Evolutionary conservation across 805 yeast genomes (phyloP).

Genomic region (Gaillardinia entomophila): DNA sequence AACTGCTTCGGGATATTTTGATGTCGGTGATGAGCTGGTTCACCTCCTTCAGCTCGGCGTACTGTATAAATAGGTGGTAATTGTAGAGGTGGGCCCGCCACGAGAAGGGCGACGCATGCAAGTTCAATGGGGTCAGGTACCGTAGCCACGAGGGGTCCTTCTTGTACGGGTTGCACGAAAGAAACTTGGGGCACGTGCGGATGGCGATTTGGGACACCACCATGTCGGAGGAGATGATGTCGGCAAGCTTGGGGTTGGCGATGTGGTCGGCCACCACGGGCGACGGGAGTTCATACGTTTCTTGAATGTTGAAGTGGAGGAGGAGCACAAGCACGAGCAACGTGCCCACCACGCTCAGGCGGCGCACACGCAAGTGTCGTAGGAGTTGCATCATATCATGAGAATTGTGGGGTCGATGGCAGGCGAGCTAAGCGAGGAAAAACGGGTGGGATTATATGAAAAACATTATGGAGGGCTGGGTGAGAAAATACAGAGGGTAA

Average conservation of each 20-base stretch:
- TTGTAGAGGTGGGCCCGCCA: not conserved
- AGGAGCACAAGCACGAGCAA: no score
- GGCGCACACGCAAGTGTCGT: no score
- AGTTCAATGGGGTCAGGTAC: not conserved
- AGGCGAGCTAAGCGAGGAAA: no score
- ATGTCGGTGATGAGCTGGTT: not conserved
- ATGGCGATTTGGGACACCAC: not conserved
- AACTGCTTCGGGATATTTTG: not conserved
- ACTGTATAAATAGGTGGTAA: not conserved
- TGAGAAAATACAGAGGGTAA: no score
- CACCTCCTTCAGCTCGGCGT: not conserved
- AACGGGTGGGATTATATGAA: no score
- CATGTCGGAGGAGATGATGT: not conserved
- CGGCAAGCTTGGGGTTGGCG: not conserved
- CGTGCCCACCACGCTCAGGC: no score
- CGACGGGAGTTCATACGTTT: no score
- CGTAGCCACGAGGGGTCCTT: not conserved
- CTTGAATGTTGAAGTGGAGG: no score
- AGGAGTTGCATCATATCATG: no score
- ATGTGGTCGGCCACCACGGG: not conserved
- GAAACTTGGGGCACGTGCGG: not conserved
- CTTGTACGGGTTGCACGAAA: not conserved
- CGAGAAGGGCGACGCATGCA: not conserved
- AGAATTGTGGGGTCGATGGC: no score
- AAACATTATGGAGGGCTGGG: no score